A percentile compares a stretch with the other conserved stretches of the same genome.
phyloP scores from a whole-genome alignment of 345 rosid species.

The Litchi chinensis region DNA sequence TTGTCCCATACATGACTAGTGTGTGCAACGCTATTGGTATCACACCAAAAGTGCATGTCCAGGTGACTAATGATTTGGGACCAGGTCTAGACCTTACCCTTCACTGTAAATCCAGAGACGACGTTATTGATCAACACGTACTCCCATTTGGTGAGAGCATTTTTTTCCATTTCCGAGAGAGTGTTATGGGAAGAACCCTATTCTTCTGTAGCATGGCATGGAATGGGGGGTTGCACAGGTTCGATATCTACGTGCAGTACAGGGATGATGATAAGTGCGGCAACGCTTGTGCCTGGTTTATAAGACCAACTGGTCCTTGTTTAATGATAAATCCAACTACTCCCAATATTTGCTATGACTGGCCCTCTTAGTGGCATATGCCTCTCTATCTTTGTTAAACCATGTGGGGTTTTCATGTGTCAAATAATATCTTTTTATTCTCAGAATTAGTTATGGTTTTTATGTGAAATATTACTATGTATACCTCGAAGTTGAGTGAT shows the following conservation, averaged over 20 bases:
- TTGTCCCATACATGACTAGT: background rate
- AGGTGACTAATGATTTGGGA: background rate
- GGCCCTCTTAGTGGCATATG: background rate
- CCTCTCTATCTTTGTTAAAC: no score
- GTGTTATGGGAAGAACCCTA: background rate
- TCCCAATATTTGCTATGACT: background rate
- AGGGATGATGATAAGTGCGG: background rate
- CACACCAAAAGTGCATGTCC: background rate
- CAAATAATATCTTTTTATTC: background rate
- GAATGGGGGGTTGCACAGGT: background rate
- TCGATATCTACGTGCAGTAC: background rate
- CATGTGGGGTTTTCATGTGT: no score
- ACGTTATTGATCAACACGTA: background rate
- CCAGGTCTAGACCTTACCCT: background rate
- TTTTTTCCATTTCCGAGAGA: background rate
- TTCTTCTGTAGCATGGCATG: background rate
- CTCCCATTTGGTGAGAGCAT: background rate
- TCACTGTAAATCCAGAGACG: constrained; percentile 6
- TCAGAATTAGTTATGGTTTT: background rate
- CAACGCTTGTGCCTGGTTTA: background rate
- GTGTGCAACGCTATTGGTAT: background rate
- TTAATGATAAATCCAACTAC: background rate
- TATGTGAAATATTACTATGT: background rate
- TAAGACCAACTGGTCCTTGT: background rate
- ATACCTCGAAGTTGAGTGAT: background rate